Base-by-base conservation (phyloP, 2,329 filamentous ascomycete species). In the Dichotomopilus funicola region DNA sequence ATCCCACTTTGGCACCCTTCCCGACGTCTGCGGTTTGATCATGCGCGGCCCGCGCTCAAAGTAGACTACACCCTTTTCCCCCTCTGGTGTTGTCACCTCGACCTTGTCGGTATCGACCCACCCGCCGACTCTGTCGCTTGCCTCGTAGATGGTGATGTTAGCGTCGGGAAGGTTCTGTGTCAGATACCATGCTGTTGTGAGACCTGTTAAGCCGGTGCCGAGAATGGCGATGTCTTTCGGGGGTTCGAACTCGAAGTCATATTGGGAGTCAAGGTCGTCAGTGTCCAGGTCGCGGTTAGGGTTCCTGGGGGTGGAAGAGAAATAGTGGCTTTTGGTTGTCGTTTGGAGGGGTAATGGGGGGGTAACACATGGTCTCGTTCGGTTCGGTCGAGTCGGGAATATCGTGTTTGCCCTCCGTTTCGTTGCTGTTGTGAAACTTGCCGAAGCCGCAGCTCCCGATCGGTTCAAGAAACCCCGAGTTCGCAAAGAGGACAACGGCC, bases 21-120 rank as follows among this genome's bases (percentile, higher is more conserved):
- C 12, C 7, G 33, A 60, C 62, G 67, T 61, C 68, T 76, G 61
- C 71, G 81, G 73, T 56, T 87, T 79, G 62, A 96, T 72, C 53
- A 89, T 89, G 64, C 92, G 81, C 27, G 94, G 89, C 0, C 92
- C 94, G 62, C 83, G 81, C 73, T 99, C 92, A 65, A 97, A 90
- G 34, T 88, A 71, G 37, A 96, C 80, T 3, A 66, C 69, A 11
- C 71, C 73, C 49, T 78, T 71, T 27, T 78, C 76, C 12, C 82
- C 87, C 40, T 79, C 76, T 4, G 77, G 72, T 8, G 62, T 63
- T 44, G 72, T 68, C 11, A 87, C 80, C 1, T 80, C 70, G 10
- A 88, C 76, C 50, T 73, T 73, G 61, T 85, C 79, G 1, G 87
- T 90, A 60, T 83, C 74, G 42, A 97, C 76, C 91, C 91, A 97